Base-by-base conservation (phyloP, 345 rosid species). In the Cardamine resedifolia region DNA sequence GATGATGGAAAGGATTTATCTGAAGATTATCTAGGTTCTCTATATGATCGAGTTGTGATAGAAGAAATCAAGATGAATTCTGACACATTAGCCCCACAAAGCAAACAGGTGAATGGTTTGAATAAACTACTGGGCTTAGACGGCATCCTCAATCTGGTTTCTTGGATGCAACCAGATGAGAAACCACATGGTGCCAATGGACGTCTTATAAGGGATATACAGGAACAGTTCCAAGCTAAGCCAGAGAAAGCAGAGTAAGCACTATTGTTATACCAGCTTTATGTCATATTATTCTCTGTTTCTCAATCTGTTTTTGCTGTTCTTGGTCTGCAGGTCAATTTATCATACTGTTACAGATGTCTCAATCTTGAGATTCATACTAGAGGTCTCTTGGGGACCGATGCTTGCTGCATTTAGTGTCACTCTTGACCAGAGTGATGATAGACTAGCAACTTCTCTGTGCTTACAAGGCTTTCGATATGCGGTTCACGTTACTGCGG, bases 381-480 rank as follows among this genome's bases (percentile, higher is more conserved):
- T 91, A 47, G 99, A 95, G 74, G 96, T 87, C 79, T 88, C 96
- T 53, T 95, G 99, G 98, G 99, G 90, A 68, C 98, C 98, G 10
- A 88, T 90, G 93, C 86, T 95, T 77, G 99, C 99, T 70, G 96
- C 99, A 63, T 91, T 95, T 72, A 95, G 98, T 80, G 78, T 95
- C 77, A 95, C 98, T 31, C 89, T 95, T 23, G 99, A 83, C 78
- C 97, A 88, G 83, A 95, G 90, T 81, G 92, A 91, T 82, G 99
- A 95, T 73, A 90, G 83, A 73, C 85, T 90, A 24, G 99, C 96
- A 66, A 86, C 98, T 56, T 83, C 88, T 80, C 92, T 87, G 24
- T 95, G 98, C 81, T 79, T 95, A 79, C 88, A 82, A 82, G 99
- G 98, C 27, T 95, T 91, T 31, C 80, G 92, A 38, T 77, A 83